phyloP scores from a whole-genome alignment of 495 filamentous ascomycete genomes.

The Penicillium samsonianum region DNA sequence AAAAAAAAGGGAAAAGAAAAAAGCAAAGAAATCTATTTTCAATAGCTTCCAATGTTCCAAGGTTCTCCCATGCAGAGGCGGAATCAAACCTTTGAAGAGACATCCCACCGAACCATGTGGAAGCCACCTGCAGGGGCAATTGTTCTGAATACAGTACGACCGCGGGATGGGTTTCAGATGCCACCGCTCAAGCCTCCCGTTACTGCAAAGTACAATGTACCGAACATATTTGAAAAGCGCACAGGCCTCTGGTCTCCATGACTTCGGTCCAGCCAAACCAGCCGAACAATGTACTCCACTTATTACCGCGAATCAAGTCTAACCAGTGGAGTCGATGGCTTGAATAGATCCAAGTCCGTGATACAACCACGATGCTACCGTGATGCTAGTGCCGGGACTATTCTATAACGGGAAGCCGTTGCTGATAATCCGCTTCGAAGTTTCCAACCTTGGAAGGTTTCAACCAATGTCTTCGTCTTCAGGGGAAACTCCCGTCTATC shows the following conservation, averaged over 20 bases:
- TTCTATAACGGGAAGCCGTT: neutral
- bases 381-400: neutral
- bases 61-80: neutral
- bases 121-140: neutral
- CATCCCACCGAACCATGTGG: neutral
- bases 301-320: constrained; percentile 3
- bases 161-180: neutral
- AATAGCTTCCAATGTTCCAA: neutral
- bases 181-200: constrained; percentile 8
- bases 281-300: neutral
- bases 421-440: neutral
- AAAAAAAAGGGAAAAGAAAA: neutral
- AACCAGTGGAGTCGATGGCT: neutral
- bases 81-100: neutral
- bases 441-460: neutral
- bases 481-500: neutral
- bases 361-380: neutral
- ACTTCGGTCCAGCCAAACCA: neutral
- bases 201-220: neutral
- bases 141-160: constrained; percentile 8
- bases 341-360: neutral
- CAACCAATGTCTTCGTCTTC: neutral
- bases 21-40: neutral
- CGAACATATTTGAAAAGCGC: neutral
- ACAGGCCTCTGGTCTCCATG: neutral